Conservation (phyloP, 192 early-diverging fungal species). For the Spizellomyces punctatus region DNA sequence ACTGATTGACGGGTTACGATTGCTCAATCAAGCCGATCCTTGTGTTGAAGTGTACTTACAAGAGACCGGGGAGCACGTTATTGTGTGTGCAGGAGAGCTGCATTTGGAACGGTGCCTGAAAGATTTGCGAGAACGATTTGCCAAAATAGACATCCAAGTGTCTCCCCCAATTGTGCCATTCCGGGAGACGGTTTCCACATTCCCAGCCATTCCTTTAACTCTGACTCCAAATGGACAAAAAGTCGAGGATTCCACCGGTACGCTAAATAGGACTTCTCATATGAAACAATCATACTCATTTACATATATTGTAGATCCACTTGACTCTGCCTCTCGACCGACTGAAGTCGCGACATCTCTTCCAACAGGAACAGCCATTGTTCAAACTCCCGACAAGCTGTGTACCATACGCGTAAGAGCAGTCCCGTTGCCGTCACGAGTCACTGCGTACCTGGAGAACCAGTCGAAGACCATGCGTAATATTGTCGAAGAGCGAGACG, state of each 20-base stretch:
- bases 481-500: conserved; percentile 51
- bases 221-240: not conserved
- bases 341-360: conserved; percentile 13
- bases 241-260: not conserved
- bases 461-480: conserved; percentile 55
- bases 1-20: conserved; percentile 80
- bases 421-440: conserved; percentile 68
- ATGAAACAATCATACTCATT: too few species aligned
- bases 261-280: not conserved
- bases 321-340: too few species aligned
- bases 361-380: conserved; percentile 64
- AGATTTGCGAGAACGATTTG: conserved; percentile 93
- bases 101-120: conserved; percentile 95
- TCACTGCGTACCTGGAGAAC: conserved; percentile 59
- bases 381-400: conserved; percentile 63
- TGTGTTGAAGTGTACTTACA: conserved; percentile 90
- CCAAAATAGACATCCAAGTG: conserved; percentile 89
- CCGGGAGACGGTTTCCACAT: conserved; percentile 82
- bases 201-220: conserved; percentile 24
- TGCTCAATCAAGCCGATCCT: conserved; percentile 94
- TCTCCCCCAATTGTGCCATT: conserved; percentile 97
- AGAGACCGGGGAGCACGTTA: conserved; percentile 96
- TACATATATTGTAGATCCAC: too few species aligned
- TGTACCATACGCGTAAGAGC: conserved; percentile 66
- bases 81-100: conserved; percentile 94